Percentiles rank a stretch among this genome's conserved stretches.
These are phyloP conservation scores for Leccinum rimulosum DNA, from an alignment of 768 basidiomycete genomes.

Conservation along the genomic window DNA sequence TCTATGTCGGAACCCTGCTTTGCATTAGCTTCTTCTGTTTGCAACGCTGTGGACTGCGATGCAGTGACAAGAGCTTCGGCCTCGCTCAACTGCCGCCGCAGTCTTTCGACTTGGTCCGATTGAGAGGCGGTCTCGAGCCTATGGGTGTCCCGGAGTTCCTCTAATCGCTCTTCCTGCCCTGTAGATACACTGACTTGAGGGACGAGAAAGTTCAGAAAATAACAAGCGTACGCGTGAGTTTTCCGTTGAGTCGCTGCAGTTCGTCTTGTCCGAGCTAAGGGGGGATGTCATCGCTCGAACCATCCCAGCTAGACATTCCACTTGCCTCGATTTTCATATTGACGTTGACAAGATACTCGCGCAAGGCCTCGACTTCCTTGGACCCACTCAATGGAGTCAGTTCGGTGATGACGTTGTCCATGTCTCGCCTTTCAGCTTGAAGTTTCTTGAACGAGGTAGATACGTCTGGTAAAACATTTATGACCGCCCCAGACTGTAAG, in stretches of 20 bases:
- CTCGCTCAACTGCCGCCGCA: constrained; percentile 67
- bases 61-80: constrained; percentile 67
- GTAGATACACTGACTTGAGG: constrained; percentile 8
- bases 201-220: not conserved
- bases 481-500: not conserved
- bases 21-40: constrained; percentile 47
- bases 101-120: constrained; percentile 65
- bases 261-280: constrained; percentile 71
- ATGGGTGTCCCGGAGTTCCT: constrained; percentile 84
- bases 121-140: constrained; percentile 77
- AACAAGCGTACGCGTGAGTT: constrained; percentile 63
- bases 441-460: constrained; percentile 75
- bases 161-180: constrained; percentile 85
- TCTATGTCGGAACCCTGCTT: constrained; percentile 56
- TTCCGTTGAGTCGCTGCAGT: constrained; percentile 67
- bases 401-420: constrained; percentile 66
- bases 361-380: constrained; percentile 62
- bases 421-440: constrained; percentile 67
- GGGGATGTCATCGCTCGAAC: not conserved
- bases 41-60: constrained; percentile 45
- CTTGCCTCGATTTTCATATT: constrained; percentile 69
- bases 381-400: constrained; percentile 69
- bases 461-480: constrained; percentile 51
- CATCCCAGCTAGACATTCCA: not conserved
- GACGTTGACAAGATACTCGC: constrained; percentile 68